Conservation (phyloP, 345 rosid genomes). For the Psidium friedrichsthalianum region DNA sequence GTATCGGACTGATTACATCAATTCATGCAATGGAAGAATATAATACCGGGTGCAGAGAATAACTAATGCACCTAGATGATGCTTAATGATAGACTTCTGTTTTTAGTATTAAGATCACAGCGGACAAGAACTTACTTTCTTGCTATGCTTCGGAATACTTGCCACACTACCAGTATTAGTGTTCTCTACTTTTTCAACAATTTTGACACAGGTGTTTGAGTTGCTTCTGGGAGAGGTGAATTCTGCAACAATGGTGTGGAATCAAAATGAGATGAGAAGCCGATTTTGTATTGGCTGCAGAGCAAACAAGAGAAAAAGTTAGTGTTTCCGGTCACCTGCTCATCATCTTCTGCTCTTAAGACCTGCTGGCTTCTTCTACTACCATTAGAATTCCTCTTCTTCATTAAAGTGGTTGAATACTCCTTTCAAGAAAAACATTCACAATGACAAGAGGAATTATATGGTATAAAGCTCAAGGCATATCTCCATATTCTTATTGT, state of each 20-base stretch:
- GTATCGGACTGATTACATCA: background rate
- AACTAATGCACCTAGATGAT: background rate
- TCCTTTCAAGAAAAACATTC: slow-evolving; percentile 24
- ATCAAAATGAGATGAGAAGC: background rate
- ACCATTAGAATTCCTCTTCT: slow-evolving; percentile 34
- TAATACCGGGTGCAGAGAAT: background rate
- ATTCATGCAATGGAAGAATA: background rate
- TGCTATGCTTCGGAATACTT: slow-evolving; percentile 53
- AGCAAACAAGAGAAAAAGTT: background rate
- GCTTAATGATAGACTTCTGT: background rate
- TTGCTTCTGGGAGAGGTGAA: slow-evolving; percentile 27
- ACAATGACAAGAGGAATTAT: background rate
- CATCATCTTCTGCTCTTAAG: slow-evolving; percentile 25
- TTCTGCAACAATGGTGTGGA: slow-evolving; percentile 22
- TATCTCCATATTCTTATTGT: background rate
- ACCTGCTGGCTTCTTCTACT: slow-evolving; percentile 27
- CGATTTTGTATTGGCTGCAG: background rate
- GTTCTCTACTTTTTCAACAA: slow-evolving; percentile 41
- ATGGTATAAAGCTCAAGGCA: background rate
- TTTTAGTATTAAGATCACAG: background rate
- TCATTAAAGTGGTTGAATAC: slow-evolving; percentile 48
- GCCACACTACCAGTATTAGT: slow-evolving; percentile 33
- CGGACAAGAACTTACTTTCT: slow-evolving; percentile 34
- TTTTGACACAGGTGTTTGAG: slow-evolving; percentile 56
- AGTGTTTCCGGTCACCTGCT: slow-evolving; percentile 27